Base-by-base conservation (phyloP, 2,329 filamentous ascomycete species). In the Nothophaeocryptopus gaeumannii region DNA sequence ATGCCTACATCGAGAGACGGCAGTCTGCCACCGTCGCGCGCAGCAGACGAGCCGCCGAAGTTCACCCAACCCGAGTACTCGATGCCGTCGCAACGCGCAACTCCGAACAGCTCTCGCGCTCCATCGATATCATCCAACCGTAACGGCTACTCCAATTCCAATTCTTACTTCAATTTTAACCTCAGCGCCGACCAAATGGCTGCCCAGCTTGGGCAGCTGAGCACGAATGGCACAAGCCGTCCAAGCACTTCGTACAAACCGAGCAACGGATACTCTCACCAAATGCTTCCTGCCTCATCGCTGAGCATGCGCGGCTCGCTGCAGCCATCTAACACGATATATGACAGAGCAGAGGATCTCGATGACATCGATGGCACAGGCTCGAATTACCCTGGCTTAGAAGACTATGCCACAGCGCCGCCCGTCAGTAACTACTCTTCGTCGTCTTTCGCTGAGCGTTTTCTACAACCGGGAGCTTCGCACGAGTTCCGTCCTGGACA, bases 1-100 rank as follows among this genome's bases (percentile, higher is more conserved):
- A 70, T 70, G 40, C 68, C 72, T 13, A 65, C 71, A 3, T 77
- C 79, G n/a, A 74, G 79, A 52, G 81, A 82, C 50, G 69, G 72
- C 36, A 81, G 75, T 63, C 68, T 80, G 39, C 79, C 81, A 38
- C 74, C 80, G 2, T 82, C 81, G 32, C 74, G 78, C 40, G 76
- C 80, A 47, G 70, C 72, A 9, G 70, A 70, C 12, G 70, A 75
- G 39, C 65, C 67, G 16, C 55, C 66, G 5, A 63, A 65, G 30
- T 72, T 67, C 42, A 45, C 51, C 9, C 49, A 45, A 4, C 44
- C 55, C 2, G 57, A 61, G 26, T 57, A 58, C 39, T 45, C 56
- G n/a, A 46, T 43, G 13, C 35, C 47, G 9, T 52, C 57, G 11
- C 57, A 62, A 31, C 51, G 55, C 8, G 40, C 45, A 3, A 62